Evolutionary conservation across 371 early-diverging fungal genomes (phyloP), one percentile per base, ranked within the genome.

Genomic region (Mortierella sp.): DNA sequence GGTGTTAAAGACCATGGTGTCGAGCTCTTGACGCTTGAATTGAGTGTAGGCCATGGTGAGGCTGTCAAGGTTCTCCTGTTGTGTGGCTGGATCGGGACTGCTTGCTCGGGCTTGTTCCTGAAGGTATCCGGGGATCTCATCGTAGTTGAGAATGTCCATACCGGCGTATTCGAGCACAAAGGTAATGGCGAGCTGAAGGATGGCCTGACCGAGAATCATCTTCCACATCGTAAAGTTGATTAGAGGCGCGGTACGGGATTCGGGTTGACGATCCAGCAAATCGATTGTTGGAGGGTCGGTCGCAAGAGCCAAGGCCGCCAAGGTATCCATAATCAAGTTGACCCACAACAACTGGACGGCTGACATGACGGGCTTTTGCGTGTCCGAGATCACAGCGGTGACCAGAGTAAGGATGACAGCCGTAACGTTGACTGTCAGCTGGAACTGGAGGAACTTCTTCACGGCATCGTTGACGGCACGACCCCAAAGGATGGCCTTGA

Each of bases 381-480:
- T 88, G 2, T 88, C 79, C 29, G 88, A 90, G 3, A 89, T 82
- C 1, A 95, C 88, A 18, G 93, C 91, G 0, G 94, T 92, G 11
- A 95, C 77, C 35, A 96, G 88, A 5, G 95, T 92, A 55, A 96
- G 72, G 14, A 91, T 63, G 18, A 96, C 93, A 7, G 96, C 95
- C 6, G 95, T 92, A 21, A 96, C 81, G 80, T 95, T 96, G 68
- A 95, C 95, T 4, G 96, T 94, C 32, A 96, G 75, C 77, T 96
- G 97, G 84, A 95, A 96, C 75, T 95, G 95, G 48, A 95, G 77
- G 71, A 96, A 96, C 82, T 96, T 96, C 60, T 94, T 93, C n/a
- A 96, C 94, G 6, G 94, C 90, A 86, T 95, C 94, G 80, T 94
- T 94, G 29, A 96, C 95, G 75, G 94, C 91, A 32, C 97, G 89